A percentile compares a stretch with the other conserved stretches of the same genome.
These are phyloP conservation scores for Phytophthora citrophthora DNA, from an alignment of 352 stramenopile species.

Conservation along the genomic window DNA sequence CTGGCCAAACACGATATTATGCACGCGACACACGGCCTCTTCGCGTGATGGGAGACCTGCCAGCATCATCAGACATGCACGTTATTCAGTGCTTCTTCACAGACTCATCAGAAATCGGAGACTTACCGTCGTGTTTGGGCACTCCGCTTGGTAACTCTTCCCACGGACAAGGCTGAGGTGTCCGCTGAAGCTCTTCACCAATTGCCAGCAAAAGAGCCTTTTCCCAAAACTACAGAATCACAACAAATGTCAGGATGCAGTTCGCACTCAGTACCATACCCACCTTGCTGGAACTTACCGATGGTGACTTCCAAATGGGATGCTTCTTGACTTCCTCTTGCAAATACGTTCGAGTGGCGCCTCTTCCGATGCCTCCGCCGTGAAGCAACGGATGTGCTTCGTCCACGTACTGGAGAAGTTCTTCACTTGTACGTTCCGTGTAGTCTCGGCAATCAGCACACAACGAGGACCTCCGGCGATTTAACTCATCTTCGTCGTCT, in stretches of 20 bases:
- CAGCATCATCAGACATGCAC: slow-evolving; percentile 2
- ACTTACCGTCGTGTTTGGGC: slow-evolving; percentile 55
- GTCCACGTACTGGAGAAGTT: slow-evolving; percentile 42
- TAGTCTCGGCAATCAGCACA: slow-evolving; percentile 34
- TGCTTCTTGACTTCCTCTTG: slow-evolving; percentile 89
- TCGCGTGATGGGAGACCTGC: slow-evolving; percentile 67
- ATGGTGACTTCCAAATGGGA: slow-evolving; percentile 83
- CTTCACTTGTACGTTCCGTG: slow-evolving; percentile 37
- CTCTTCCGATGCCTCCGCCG: slow-evolving; percentile 45
- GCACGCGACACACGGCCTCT: slow-evolving; percentile 81
- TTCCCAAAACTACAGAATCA: slow-evolving; percentile 72
- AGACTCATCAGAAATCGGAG: background rate
- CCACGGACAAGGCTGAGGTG: slow-evolving; percentile 75
- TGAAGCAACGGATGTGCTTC: slow-evolving; percentile 42
- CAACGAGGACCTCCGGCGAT: slow-evolving; percentile 20
- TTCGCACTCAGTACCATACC: background rate
- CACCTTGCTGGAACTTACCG: slow-evolving; percentile 33
- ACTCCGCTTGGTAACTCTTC: slow-evolving; percentile 74
- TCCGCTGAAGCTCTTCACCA: slow-evolving; percentile 83
- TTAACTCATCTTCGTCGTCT: slow-evolving; percentile 12
- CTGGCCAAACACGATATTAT: slow-evolving; percentile 91
- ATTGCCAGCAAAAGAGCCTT: slow-evolving; percentile 85
- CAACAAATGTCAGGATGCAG: too few species aligned
- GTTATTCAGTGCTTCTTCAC: slow-evolving; percentile 4
- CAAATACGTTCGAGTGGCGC: slow-evolving; percentile 70